Percentiles rank a stretch among this genome's conserved stretches.
Evolutionary conservation across 768 basidiomycete species (phyloP).

Genomic region (Lentinus brumalis): DNA sequence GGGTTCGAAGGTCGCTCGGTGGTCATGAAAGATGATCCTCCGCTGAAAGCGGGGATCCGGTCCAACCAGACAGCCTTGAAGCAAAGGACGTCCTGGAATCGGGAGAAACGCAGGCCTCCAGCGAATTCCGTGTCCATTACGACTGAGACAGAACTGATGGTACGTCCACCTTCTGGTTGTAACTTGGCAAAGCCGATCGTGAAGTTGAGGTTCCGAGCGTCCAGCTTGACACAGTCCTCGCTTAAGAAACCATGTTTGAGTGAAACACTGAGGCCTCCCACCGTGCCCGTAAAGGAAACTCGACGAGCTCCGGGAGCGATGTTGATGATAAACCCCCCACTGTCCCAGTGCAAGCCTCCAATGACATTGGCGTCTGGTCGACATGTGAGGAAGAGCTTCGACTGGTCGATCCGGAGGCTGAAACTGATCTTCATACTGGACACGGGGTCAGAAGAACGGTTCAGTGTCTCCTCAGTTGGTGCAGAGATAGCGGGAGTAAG

Average conservation of each 20-base stretch:
- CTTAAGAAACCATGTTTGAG: slow-evolving; percentile 85
- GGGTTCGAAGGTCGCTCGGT: slow-evolving; percentile 24
- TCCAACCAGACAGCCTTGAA: slow-evolving; percentile 97
- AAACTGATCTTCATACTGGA: slow-evolving; percentile 74
- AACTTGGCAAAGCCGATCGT: slow-evolving; percentile 68
- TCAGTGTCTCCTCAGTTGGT: slow-evolving; percentile 1
- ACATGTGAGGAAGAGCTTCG: slow-evolving; percentile 83
- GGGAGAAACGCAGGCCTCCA: slow-evolving; percentile 78
- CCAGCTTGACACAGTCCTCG: slow-evolving; percentile 78
- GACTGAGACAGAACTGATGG: slow-evolving; percentile 63
- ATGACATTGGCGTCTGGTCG: slow-evolving; percentile 92
- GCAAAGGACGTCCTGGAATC: slow-evolving; percentile 89
- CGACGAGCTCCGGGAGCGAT: slow-evolving; percentile 73
- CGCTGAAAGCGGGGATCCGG: slow-evolving; percentile 74
- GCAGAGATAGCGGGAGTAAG: slow-evolving; percentile 1
- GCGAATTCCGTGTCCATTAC: slow-evolving; percentile 85
- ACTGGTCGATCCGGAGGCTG: slow-evolving; percentile 90
- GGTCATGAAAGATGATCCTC: slow-evolving; percentile 34
- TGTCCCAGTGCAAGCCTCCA: slow-evolving; percentile 89
- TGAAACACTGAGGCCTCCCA: slow-evolving; percentile 79
- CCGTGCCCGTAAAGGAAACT: slow-evolving; percentile 73
- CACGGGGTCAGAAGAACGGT: slow-evolving; percentile 26
- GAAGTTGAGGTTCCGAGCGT: slow-evolving; percentile 82
- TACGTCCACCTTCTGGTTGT: slow-evolving; percentile 36
- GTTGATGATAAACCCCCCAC: slow-evolving; percentile 86